Evolutionary conservation across 2,329 filamentous ascomycete genomes (phyloP), one percentile per base, ranked within the genome.

Genomic region (Microdochium paspali): DNA sequence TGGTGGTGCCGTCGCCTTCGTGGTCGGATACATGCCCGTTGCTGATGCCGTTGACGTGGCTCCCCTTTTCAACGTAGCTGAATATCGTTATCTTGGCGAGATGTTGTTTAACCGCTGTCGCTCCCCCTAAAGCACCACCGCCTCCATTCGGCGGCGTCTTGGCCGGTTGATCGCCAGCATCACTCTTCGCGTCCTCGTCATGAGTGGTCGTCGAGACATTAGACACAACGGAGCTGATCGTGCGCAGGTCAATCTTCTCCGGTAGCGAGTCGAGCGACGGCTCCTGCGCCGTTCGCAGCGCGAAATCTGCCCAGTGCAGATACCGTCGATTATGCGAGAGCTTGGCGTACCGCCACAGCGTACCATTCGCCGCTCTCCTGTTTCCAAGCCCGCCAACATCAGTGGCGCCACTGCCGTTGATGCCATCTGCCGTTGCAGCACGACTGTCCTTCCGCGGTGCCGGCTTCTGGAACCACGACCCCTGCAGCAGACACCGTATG

Each of bases 71-170:
- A 49, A 67, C 59, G 56, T 85, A 87, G 52, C 88, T 89, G 65
- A 91, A 88, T 46, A 97, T 90, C 4, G 89, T 95, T 58, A 97
- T 95, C 64, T 90, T 95, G 30, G 90, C 95, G 24, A 77, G 84
- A 20, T 79, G 69, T 51, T 73, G 72, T 1, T 50, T 51, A 10
- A 46, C 63, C 51, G 44, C 61, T 45, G 64, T 48, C 28, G 28
- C 46, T 52, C 18, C 35, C 44, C 44, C 10, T 48, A 24, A 12
- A 49, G 42, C 18, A 47, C 28, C 46, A 49, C 43, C 18, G 47
- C 28, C 46, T 28, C 40, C 35, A 9, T 18, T 51, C 5, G 51
- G 51, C 40, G 53, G 51, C 50, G 65, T 64, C 53, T 70, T 72
- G 32, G 68, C 58, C 20, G 68, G 73, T 10, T 69, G 66, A 9